Percentiles rank a stretch among this genome's conserved stretches.
phyloP scores from a whole-genome alignment of 2,329 filamentous ascomycete genomes.

The Fonsecaea pedrosoi region DNA sequence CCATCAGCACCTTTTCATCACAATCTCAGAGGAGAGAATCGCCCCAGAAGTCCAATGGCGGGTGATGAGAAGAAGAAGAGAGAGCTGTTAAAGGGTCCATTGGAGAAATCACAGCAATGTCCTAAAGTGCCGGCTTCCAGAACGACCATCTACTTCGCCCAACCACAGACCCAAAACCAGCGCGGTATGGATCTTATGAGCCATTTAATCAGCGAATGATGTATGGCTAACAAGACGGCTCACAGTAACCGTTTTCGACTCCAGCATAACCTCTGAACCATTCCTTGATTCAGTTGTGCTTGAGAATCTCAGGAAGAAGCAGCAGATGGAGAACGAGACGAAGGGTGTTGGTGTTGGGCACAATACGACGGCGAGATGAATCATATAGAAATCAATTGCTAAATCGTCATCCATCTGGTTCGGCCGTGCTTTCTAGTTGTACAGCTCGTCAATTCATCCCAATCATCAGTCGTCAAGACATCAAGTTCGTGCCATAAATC shows the following conservation, averaged over 20 bases:
- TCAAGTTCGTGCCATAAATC: conserved; percentile 27
- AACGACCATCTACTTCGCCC: conserved; percentile 28
- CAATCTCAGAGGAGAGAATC: background rate
- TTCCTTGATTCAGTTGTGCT: conserved; percentile 49
- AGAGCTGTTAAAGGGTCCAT: conserved; percentile 30
- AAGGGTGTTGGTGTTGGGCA: background rate
- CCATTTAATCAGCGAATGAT: conserved; percentile 16
- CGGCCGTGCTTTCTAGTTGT: conserved; percentile 25
- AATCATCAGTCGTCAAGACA: conserved; percentile 36
- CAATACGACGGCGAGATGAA: conserved; percentile 8
- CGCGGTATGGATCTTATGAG: conserved; percentile 33
- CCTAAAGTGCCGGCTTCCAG: conserved; percentile 20
- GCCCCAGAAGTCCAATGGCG: conserved; percentile 25
- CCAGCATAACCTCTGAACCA: conserved; percentile 46
- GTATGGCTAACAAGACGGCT: conserved; percentile 7
- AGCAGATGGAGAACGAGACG: conserved; percentile 21
- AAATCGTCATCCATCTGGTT: conserved; percentile 14
- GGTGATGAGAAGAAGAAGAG: conserved; percentile 11
- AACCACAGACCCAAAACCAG: conserved; percentile 31
- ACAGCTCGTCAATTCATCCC: conserved; percentile 36
- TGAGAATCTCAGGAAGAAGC: conserved; percentile 43
- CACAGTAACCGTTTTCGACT: conserved; percentile 46
- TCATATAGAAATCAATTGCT: conserved; percentile 15
- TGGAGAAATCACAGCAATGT: conserved; percentile 29
- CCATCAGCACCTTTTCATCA: conserved; percentile 1